Evolutionary conservation across 768 basidiomycete species (phyloP).

Genomic region (Boletus coccyginus): DNA sequence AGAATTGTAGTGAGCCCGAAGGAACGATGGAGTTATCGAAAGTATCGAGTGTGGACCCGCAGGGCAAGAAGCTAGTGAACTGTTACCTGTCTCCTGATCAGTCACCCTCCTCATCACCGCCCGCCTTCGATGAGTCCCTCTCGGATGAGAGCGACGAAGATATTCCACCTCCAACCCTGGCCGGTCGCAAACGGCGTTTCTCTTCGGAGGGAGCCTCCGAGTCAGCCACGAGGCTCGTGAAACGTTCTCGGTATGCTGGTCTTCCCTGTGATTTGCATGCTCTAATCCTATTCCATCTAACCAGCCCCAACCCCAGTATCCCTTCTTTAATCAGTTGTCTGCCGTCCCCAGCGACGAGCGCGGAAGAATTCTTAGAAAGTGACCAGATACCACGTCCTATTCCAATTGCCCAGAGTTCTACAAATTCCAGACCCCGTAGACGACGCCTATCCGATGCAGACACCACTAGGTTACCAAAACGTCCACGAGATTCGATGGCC

Average conservation of each 20-base stretch:
- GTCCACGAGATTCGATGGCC: conserved; percentile 17
- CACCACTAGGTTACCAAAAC: conserved; percentile 19
- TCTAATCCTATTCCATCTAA: neutral
- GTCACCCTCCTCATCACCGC: neutral
- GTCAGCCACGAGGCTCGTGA: neutral
- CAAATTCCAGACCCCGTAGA: conserved; percentile 20
- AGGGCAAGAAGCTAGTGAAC: too few species aligned
- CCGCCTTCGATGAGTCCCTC: conserved; percentile 2
- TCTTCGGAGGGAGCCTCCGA: neutral
- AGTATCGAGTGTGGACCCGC: too few species aligned
- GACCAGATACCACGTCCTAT: neutral
- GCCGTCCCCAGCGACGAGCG: neutral
- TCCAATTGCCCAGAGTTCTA: neutral
- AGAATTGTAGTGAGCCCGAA: neutral
- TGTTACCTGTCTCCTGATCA: too few species aligned
- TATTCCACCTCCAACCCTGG: conserved; percentile 3
- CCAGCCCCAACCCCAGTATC: neutral
- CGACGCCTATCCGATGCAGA: conserved; percentile 37
- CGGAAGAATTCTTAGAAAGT: neutral
- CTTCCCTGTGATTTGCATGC: neutral
- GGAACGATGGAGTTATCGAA: too few species aligned
- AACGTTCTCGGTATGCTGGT: conserved; percentile 9
- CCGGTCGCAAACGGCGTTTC: conserved; percentile 16
- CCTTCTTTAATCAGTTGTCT: neutral
- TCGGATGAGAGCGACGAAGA: conserved; percentile 16